These are phyloP conservation scores for Panicum hallii DNA, from an alignment of 202 grass and related monocot genomes.

Conservation along the genomic window DNA sequence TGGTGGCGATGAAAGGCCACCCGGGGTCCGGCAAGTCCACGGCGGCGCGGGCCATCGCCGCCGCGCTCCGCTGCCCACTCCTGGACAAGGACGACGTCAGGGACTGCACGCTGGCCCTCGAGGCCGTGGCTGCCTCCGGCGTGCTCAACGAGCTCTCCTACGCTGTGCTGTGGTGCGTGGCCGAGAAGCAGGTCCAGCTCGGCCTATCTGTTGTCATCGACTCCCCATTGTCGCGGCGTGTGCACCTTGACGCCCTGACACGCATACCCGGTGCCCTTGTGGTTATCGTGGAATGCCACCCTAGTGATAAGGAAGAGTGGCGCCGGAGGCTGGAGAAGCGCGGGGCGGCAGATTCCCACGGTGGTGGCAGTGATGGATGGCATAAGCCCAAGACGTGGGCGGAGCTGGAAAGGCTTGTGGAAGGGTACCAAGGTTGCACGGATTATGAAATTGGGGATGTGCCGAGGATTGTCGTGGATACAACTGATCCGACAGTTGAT, in stretches of 20 bases:
- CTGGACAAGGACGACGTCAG: conserved; percentile 95
- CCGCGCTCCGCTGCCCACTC: conserved; percentile 60
- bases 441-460: conserved; percentile 70
- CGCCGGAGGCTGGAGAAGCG: conserved; percentile 67
- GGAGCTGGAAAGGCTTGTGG: conserved; percentile 58
- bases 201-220: conserved; percentile 76
- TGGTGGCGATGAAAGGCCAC: conserved; percentile 94
- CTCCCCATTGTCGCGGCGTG: conserved; percentile 66
- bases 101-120: conserved; percentile 76
- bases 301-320: conserved; percentile 59
- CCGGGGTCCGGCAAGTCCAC: conserved; percentile 93
- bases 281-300: conserved; percentile 70
- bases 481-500: conserved; percentile 38
- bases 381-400: conserved; percentile 84
- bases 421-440: conserved; percentile 72
- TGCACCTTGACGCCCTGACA: conserved; percentile 61
- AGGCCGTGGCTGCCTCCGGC: conserved; percentile 21
- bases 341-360: conserved; percentile 25
- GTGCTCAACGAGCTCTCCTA: conserved; percentile 82
- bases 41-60: conserved; percentile 61
- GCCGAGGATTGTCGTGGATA: conserved; percentile 73
- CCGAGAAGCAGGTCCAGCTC: conserved; percentile 59
- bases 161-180: conserved; percentile 62
- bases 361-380: conserved; percentile 37
- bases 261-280: conserved; percentile 33